phyloP scores from a whole-genome alignment of 306 rosid genomes.

The Ammopiptanthus mongolicus region DNA sequence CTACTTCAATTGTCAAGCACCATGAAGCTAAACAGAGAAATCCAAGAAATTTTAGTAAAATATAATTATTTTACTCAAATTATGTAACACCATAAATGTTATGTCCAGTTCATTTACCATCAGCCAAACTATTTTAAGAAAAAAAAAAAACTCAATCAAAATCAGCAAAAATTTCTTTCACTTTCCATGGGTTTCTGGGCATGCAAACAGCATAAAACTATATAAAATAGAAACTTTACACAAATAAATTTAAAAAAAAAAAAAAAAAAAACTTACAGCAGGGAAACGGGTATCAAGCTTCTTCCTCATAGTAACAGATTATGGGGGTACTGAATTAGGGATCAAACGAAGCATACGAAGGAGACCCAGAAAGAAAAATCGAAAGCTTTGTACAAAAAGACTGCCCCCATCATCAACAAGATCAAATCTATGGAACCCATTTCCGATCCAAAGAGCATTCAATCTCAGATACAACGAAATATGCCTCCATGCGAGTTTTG shows the following conservation, averaged over 20 bases:
- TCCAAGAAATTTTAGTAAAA: background rate
- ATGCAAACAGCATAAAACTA: slow-evolving; percentile 13
- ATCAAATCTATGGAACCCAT: slow-evolving; percentile 36
- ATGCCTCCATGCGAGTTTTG: slow-evolving; percentile 39
- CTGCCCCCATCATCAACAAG: slow-evolving; percentile 15
- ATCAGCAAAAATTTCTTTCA: background rate
- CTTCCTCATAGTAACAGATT: slow-evolving; percentile 80
- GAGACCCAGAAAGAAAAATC: slow-evolving; percentile 27
- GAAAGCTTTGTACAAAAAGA: slow-evolving; percentile 27
- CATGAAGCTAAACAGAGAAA: background rate
- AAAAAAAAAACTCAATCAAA: background rate
- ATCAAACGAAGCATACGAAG: background rate
- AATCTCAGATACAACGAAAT: slow-evolving; percentile 35
- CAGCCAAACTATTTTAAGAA: background rate
- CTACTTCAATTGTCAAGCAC: slow-evolving; percentile 12
- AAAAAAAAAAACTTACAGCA: slow-evolving; percentile 57
- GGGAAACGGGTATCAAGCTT: slow-evolving; percentile 99
- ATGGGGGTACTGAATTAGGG: slow-evolving; percentile 14
- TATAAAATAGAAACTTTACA: background rate
- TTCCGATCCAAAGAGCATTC: slow-evolving; percentile 59
- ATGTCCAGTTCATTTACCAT: background rate
- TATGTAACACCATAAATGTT: background rate
- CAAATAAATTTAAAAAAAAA: background rate
- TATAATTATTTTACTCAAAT: background rate
- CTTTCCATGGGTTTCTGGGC: background rate